phyloP scores from a whole-genome alignment of 1,284 basidiomycete genomes.

The Mycosarcoma mackinlayi region DNA sequence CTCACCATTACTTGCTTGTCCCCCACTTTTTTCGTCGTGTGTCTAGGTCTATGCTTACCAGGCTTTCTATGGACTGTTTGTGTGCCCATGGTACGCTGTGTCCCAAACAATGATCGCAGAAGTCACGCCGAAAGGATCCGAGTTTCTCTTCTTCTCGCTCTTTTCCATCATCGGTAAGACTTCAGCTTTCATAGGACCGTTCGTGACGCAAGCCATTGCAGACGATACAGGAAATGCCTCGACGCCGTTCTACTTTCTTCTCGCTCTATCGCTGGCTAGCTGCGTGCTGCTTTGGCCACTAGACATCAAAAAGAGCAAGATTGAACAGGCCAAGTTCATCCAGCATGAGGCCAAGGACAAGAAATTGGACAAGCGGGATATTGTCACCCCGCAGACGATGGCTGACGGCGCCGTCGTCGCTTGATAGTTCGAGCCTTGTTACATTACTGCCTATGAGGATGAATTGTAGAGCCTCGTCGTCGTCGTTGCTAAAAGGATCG shows the following conservation, averaged over 20 bases:
- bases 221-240: constrained; percentile 77
- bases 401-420: constrained; percentile 1
- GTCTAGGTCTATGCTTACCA: constrained; percentile 15
- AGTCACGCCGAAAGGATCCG: constrained; percentile 75
- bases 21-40: background rate
- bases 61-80: constrained; percentile 71
- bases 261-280: constrained; percentile 76
- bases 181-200: constrained; percentile 77
- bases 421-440: background rate
- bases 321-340: constrained; percentile 72
- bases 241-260: constrained; percentile 84
- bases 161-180: constrained; percentile 75
- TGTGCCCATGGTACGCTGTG: constrained; percentile 87
- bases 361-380: constrained; percentile 4
- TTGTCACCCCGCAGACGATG: background rate
- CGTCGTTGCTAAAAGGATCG: no score
- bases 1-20: background rate
- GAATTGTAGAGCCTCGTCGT: no score
- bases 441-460: background rate
- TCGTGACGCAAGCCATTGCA: constrained; percentile 73
- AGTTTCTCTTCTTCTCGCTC: constrained; percentile 80
- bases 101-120: constrained; percentile 87
- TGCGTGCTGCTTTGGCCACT: constrained; percentile 79
- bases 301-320: constrained; percentile 74
- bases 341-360: constrained; percentile 33